Base-by-base conservation (phyloP, 164 flowering plant species). In the Tetracentron sinense region DNA sequence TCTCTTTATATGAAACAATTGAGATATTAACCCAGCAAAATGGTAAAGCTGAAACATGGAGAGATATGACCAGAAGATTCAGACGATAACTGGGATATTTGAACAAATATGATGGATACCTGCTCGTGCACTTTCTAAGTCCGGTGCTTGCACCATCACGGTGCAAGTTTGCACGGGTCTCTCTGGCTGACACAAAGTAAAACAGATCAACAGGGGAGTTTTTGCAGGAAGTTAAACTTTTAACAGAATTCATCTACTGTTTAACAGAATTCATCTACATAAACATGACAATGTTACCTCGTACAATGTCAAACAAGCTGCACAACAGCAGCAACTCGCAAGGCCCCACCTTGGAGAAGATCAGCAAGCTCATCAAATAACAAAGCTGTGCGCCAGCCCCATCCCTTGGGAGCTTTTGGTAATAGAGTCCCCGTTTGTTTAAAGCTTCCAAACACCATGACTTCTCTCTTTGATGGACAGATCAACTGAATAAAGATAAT, bases 331-430 rank as follows among this genome's bases (percentile, higher is more conserved):
- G 88, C 86, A 23, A 94, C 84, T 54, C 97, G 73, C 65, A 94
- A 73, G 56, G 94, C 79, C 15, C 96, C 96, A 58, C 84, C 87
- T 79, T 91, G 97, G 50, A 94, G 89, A 47, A 88, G 90, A 72
- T 89, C 96, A 16, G 78, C 70, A 28, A 94, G 92, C 72, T 94
- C 97, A 55, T 94, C 94, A 44, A 94, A 94, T 61, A 91, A 68
- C 58, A 94, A 68, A 58, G 99, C 99, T 19, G 89, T 83, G 3
- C 97, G 89, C 97, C 99, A 94, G 20, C 97, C 99, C 99, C 99
- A 94, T 63, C 99, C 99, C 58, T 92, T 94, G 8, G 99, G 99
- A 72, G 97, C 97, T 78, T 94, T 94, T 2, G 99, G 99, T 63
- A 94, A 68, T 57, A 92, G 91, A 50, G 94, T 94, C 21, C 99